phyloP scores from a whole-genome alignment of 169 alveolate species.

The Cryptosporidium sp. region DNA sequence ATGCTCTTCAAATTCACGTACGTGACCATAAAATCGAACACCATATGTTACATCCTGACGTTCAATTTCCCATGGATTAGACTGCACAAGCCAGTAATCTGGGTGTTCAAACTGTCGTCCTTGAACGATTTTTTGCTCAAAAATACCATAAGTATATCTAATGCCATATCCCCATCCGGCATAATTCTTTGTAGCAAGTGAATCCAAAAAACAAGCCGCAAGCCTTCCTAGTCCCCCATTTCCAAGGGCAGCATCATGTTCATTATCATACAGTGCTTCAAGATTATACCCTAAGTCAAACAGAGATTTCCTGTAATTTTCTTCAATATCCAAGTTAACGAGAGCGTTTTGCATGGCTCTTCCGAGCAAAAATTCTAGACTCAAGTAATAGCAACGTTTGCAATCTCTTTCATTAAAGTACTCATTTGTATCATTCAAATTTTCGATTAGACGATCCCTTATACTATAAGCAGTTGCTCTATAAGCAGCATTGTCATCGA shows the following conservation, averaged over 20 bases:
- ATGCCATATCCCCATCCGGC: slow-evolving; percentile 98
- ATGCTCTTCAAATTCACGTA: slow-evolving; percentile 82
- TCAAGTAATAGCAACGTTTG: slow-evolving; percentile 92
- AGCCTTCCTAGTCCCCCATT: slow-evolving; percentile 98
- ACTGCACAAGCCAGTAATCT: slow-evolving; percentile 93
- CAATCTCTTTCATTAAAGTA: slow-evolving; percentile 89
- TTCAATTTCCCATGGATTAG: slow-evolving; percentile 97
- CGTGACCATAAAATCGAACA: slow-evolving; percentile 92
- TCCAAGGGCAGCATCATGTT: slow-evolving; percentile 97
- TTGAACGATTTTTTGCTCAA: slow-evolving; percentile 92
- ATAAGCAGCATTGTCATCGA: slow-evolving; percentile 88
- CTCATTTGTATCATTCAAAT: slow-evolving; percentile 92
- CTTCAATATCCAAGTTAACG: slow-evolving; percentile 91
- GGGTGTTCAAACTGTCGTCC: slow-evolving; percentile 95
- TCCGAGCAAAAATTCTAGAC: slow-evolving; percentile 95
- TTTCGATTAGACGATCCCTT: slow-evolving; percentile 94
- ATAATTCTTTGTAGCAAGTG: slow-evolving; percentile 93
- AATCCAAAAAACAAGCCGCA: slow-evolving; percentile 97
- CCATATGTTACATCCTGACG: slow-evolving; percentile 93
- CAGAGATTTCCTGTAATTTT: slow-evolving; percentile 89
- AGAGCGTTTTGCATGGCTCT: slow-evolving; percentile 93
- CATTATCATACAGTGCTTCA: slow-evolving; percentile 93
- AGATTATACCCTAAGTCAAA: slow-evolving; percentile 91
- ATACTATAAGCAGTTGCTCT: slow-evolving; percentile 91
- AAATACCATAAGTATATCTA: slow-evolving; percentile 96